Percentiles rank a stretch among this genome's conserved stretches.
Conservation (phyloP, 2,329 filamentous ascomycete species). For the Leptosphaerulina australis region DNA sequence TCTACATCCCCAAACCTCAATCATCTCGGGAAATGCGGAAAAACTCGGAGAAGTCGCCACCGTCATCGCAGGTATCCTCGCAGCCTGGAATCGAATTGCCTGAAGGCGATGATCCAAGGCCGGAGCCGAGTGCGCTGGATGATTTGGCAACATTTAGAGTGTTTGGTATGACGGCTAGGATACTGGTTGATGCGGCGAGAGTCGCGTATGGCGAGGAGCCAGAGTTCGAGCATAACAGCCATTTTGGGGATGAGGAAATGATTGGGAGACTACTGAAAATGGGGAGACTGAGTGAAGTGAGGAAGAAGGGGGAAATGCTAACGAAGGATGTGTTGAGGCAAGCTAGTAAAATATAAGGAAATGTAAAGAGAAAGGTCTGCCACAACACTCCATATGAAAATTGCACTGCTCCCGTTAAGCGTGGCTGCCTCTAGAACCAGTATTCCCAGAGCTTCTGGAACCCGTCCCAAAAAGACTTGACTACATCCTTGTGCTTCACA, state of each 20-base stretch:
- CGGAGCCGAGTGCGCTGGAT: constrained; percentile 49
- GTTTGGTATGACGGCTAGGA: constrained; percentile 93
- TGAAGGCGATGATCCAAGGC: constrained; percentile 29
- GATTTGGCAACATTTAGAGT: constrained; percentile 73
- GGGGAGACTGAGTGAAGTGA: constrained; percentile 61
- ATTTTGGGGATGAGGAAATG: constrained; percentile 71
- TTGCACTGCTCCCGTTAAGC: too few species aligned
- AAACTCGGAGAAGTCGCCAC: constrained; percentile 4
- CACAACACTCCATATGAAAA: too few species aligned
- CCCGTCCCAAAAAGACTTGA: too few species aligned
- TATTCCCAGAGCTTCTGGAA: too few species aligned
- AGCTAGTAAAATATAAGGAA: constrained; percentile 55
- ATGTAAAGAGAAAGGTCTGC: too few species aligned
- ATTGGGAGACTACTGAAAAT: constrained; percentile 62
- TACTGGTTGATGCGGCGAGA: constrained; percentile 84
- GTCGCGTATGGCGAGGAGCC: constrained; percentile 83
- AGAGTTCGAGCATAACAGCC: constrained; percentile 75
- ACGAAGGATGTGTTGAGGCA: constrained; percentile 58
- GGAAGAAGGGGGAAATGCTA: constrained; percentile 59
- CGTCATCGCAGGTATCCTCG: neutral
- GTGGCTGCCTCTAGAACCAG: too few species aligned
- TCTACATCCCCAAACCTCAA: constrained; percentile 71
- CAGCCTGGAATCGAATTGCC: constrained; percentile 10
- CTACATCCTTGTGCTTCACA: too few species aligned
- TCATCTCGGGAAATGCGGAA: constrained; percentile 18